Evolutionary conservation across 2,329 filamentous ascomycete species (phyloP), one percentile per base, ranked within the genome.

Genomic region (Verticillium alfalfae): DNA sequence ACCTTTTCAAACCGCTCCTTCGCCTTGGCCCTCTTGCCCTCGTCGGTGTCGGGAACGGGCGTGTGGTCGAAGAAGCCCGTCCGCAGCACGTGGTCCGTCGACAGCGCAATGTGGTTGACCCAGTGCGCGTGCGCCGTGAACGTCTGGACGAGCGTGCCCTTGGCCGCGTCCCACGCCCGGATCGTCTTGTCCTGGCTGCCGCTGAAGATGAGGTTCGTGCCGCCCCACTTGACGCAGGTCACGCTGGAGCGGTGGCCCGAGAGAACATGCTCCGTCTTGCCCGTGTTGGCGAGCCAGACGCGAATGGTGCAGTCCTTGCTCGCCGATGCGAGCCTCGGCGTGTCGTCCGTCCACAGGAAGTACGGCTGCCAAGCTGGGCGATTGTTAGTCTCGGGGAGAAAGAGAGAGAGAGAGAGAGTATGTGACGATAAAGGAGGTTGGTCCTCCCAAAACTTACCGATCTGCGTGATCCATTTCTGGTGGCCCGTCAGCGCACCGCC

Each of bases 91-190:
- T 93, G 95, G 70, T 98, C 95, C 4, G 93, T 97, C 0, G 93
- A 97, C 5, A 99, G 83, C 0, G 95, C 93, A 26, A 99, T 84
- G 71, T 97, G 92, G 72, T 99, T 99, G 36, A 99, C 91, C 87
- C 94, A 96, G 72, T 98, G 95, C 0, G 91, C 92, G 72, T 99
- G 96, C 1, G 89, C 83, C 22, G 85, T 86, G 9, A 98, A 79
- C 0, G 89, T 93, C 73, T 95, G 91, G 60, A 92, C 80, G 26
- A 97, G 79, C 2, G 88, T 92, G 36, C 94, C 95, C 65, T 89
- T 88, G 45, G 83, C 82, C 1, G 91, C 86, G 70, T 95, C 88
- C 93, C 94, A 99, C 5, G 97, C 86, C 68, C 94, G 93, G 67
- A 98, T 86, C 1, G 89, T 94, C 80, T 96, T 96, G 78, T 97